phyloP scores from a whole-genome alignment of 73 alveolate species.

The Breviolum minutum region DNA sequence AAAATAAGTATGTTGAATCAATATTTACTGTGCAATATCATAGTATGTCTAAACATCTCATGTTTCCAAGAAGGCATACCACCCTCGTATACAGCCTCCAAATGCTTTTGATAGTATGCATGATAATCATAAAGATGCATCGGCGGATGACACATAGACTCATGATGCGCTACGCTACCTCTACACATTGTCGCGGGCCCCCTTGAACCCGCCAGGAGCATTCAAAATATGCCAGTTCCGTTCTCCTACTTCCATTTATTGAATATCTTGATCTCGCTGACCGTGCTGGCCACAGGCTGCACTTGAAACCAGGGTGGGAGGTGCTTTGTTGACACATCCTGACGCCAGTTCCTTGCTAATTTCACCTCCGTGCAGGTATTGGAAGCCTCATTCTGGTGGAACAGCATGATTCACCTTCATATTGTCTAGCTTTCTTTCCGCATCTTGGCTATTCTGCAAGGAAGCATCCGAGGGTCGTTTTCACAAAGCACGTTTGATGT shows the following conservation, averaged over 20 bases:
- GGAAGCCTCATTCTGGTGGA: slow-evolving; percentile 88
- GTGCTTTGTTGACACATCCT: not conserved
- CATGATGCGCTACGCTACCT: too few species aligned
- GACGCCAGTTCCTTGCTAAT: not conserved
- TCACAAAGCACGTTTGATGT: too few species aligned
- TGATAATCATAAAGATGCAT: too few species aligned
- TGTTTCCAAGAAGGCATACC: too few species aligned
- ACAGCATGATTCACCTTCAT: slow-evolving; percentile 64
- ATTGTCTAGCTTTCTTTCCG: slow-evolving; percentile 86
- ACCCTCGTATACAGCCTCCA: too few species aligned
- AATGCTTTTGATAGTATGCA: too few species aligned
- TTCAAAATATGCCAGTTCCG: slow-evolving; percentile 90
- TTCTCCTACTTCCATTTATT: slow-evolving; percentile 70
- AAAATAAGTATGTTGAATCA: too few species aligned
- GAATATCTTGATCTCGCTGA: slow-evolving; percentile 57
- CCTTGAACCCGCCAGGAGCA: too few species aligned
- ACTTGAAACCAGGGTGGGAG: not conserved
- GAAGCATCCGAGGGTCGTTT: not conserved
- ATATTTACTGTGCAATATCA: too few species aligned
- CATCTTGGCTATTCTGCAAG: slow-evolving; percentile 5
- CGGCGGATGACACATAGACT: too few species aligned
- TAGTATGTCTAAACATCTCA: too few species aligned
- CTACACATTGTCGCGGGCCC: too few species aligned
- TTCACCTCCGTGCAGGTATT: not conserved
- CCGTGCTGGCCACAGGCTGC: slow-evolving; percentile 81